phyloP scores from a whole-genome alignment of 2,329 filamentous ascomycete genomes.

The Tolypocladium ophioglossoides region DNA sequence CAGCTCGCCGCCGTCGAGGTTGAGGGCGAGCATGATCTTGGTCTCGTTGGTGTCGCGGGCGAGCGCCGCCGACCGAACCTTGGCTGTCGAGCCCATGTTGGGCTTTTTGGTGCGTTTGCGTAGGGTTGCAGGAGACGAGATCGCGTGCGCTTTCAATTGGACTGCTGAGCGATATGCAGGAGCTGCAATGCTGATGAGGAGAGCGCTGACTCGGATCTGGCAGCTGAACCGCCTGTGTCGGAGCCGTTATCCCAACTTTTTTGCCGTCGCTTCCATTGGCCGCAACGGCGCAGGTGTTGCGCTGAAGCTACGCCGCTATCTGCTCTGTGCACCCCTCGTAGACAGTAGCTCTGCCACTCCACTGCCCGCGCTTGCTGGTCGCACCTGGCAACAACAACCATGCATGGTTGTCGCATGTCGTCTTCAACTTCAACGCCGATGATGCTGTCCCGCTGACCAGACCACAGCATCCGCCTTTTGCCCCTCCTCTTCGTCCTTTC shows the following conservation, averaged over 20 bases:
- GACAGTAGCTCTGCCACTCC: not conserved
- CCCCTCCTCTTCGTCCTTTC: too few relatives aligned
- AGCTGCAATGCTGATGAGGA: not conserved
- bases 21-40: slow-evolving; percentile 86
- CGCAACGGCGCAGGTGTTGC: too few relatives aligned
- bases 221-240: slow-evolving; percentile 15
- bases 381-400: not conserved
- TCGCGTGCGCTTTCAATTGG: not conserved
- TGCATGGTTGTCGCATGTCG: not conserved
- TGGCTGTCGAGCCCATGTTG: slow-evolving; percentile 15
- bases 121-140: not conserved
- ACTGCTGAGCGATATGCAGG: not conserved
- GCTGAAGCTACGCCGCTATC: slow-evolving; percentile 3
- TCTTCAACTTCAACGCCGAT: not conserved
- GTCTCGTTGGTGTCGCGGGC: slow-evolving; percentile 96
- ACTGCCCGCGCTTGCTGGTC: not conserved
- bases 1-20: slow-evolving; percentile 81
- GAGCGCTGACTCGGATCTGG: not conserved
- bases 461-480: not conserved
- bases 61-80: slow-evolving; percentile 60
- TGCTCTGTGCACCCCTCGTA: not conserved
- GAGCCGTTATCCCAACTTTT: slow-evolving; percentile 13
- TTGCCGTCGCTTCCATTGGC: not conserved
- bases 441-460: not conserved
- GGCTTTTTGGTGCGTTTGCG: not conserved